Evolutionary conservation across 1,284 basidiomycete genomes (phyloP), one percentile per base, ranked within the genome.

Genomic region (Somion occarium): DNA sequence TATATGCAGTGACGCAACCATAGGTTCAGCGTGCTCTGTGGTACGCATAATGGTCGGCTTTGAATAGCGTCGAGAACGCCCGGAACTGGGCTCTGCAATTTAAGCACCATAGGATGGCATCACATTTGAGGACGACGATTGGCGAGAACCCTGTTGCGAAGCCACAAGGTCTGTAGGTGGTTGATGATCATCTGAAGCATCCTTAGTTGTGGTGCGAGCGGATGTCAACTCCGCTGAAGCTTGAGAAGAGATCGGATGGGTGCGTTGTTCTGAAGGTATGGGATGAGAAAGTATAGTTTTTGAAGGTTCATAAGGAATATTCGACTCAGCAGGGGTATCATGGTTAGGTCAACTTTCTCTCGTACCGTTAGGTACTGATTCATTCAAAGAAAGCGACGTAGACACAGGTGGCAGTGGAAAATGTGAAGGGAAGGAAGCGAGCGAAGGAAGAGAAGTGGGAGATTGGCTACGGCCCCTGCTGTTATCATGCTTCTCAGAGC

Each of bases 401-500:
- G 57, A 46, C 11, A 73, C 65, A 18, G 76, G 72, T 37, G 83
- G 85, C 4, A 83, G 65, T 13, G 86, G 85, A 54, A 84, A 80
- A 59, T 88, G 84, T 1, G 75, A 66, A 18, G 85, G 86, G 64
- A 88, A 89, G 0, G 81, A 81, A 22, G 82, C 84, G 19, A 88
- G 69, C 1, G 84, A 83, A 15, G 82, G 74, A 18, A 87, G 73
- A 22, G 83, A 59, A 22, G 62, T 45, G 13, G 44, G 9, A 5
- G 20, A 15, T 4, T 11, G 44, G 11, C 24, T 13, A 13, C 20
- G 20, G 18, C 25, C 44, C 12, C 23, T 45, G 30, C 7, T 15
- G 30, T 34, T 34, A 34, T 34, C 30, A 34, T 34, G 7, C 30
- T 34, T 34, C 30, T 34, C 30, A 7, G 30, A 34, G 15, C 30